A percentile compares a stretch with the other conserved stretches of the same genome.
Conservation (phyloP, 306 rosid genomes). For the Clitoria ternatea region DNA sequence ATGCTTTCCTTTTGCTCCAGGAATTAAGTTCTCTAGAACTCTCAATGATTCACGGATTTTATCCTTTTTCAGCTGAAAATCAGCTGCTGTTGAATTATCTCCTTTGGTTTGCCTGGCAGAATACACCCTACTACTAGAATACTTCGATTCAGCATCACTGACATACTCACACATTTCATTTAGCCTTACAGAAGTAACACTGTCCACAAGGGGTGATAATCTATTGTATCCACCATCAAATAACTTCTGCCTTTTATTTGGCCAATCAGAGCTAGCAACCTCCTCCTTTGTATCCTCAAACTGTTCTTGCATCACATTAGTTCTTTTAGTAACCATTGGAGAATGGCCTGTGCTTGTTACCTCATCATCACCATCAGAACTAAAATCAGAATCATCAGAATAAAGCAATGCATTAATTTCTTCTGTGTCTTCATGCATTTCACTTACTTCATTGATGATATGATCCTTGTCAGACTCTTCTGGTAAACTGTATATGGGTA, state of each 20-base stretch:
- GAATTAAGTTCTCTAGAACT: constrained; percentile 64
- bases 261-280: constrained; percentile 42
- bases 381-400: constrained; percentile 52
- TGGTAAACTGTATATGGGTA: constrained; percentile 21
- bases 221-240: constrained; percentile 38
- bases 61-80: constrained; percentile 42
- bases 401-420: constrained; percentile 82
- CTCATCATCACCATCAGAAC: constrained; percentile 57
- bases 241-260: constrained; percentile 62
- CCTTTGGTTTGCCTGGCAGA: constrained; percentile 9
- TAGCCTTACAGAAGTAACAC: constrained; percentile 39
- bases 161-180: constrained; percentile 25
- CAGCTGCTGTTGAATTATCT: constrained; percentile 18
- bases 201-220: constrained; percentile 34
- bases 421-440: constrained; percentile 85
- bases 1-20: constrained; percentile 77
- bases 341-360: constrained; percentile 69
- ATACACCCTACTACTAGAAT: constrained; percentile 28
- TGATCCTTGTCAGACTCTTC: constrained; percentile 44
- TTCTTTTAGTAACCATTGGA: constrained; percentile 38
- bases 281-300: constrained; percentile 39
- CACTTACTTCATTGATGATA: constrained; percentile 46
- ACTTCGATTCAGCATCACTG: constrained; percentile 56
- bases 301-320: constrained; percentile 33
- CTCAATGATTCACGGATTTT: constrained; percentile 53